A percentile compares a stretch with the other conserved stretches of the same genome.
Evolutionary conservation across 2,329 filamentous ascomycete genomes (phyloP).

Genomic region (Neofusicoccum umdonicola): DNA sequence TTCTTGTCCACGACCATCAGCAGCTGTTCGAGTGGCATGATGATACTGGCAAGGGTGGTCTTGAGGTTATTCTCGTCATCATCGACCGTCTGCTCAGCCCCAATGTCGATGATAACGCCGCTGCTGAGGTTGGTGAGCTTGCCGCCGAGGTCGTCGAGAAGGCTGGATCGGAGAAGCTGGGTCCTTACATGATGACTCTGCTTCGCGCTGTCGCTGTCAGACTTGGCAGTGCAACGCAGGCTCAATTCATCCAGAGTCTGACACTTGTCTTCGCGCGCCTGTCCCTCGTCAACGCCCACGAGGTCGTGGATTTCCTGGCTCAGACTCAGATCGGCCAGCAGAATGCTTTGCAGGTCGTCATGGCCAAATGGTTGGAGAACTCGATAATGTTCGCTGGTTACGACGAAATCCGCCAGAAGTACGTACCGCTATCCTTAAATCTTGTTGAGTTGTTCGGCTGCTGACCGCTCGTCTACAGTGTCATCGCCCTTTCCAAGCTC

Average conservation of each 20-base stretch:
- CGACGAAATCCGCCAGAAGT: slow-evolving; percentile 96
- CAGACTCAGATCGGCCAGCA: slow-evolving; percentile 76
- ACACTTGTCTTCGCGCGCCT: slow-evolving; percentile 93
- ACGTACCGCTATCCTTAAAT: slow-evolving; percentile 36
- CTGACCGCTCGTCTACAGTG: slow-evolving; percentile 49
- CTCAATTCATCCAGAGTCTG: slow-evolving; percentile 90
- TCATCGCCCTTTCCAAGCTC: slow-evolving; percentile 88
- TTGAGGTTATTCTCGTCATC: slow-evolving; percentile 86
- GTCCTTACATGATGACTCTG: slow-evolving; percentile 84
- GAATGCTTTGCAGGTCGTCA: slow-evolving; percentile 82
- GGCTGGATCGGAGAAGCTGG: slow-evolving; percentile 85
- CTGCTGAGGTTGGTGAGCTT: slow-evolving; percentile 91
- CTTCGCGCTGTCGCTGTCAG: slow-evolving; percentile 84
- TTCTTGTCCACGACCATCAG: slow-evolving; percentile 83
- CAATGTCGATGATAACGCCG: slow-evolving; percentile 84
- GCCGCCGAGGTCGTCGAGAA: slow-evolving; percentile 95
- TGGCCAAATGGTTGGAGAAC: slow-evolving; percentile 96
- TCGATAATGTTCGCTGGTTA: slow-evolving; percentile 97
- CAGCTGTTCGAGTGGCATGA: slow-evolving; percentile 89
- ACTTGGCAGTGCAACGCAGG: slow-evolving; percentile 76
- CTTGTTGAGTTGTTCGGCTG: slow-evolving; percentile 9
- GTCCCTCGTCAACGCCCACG: slow-evolving; percentile 77
- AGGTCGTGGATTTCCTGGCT: slow-evolving; percentile 88
- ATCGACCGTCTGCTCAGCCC: slow-evolving; percentile 87
- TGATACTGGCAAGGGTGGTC: slow-evolving; percentile 70